Evolutionary conservation across 2,329 filamentous ascomycete species (phyloP).

Genomic region (Penicillium freii): DNA sequence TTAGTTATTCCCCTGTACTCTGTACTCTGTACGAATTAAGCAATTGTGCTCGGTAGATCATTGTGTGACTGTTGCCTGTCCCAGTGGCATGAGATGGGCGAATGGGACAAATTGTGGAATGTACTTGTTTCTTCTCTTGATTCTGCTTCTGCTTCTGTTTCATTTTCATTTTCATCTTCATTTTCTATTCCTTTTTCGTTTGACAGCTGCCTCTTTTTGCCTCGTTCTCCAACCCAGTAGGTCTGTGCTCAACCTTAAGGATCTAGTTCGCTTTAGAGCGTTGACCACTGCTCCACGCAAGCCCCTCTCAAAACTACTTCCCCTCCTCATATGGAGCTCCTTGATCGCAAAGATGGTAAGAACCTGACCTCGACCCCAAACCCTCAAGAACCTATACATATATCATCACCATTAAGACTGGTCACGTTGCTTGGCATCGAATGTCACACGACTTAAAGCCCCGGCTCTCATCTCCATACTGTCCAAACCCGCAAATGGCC

Average conservation of each 20-base stretch:
- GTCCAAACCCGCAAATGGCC: neutral
- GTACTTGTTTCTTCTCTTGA: neutral
- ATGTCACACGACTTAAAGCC: conserved; percentile 7
- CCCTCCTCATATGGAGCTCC: conserved; percentile 28
- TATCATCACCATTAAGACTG: neutral
- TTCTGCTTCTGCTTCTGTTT: conserved; percentile 2
- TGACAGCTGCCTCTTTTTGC: conserved; percentile 3
- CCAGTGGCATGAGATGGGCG: neutral
- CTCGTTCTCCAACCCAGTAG: conserved; percentile 1
- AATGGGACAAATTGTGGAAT: conserved; percentile 5
- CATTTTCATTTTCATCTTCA: neutral
- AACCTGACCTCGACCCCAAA: neutral
- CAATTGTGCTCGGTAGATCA: neutral
- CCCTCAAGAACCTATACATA: neutral
- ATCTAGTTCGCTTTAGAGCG: conserved; percentile 3
- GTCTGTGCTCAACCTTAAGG: conserved; percentile 6
- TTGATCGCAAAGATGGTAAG: conserved; percentile 37
- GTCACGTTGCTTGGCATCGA: conserved; percentile 4
- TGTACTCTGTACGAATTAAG: neutral
- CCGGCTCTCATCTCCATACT: neutral
- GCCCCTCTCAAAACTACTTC: conserved; percentile 3
- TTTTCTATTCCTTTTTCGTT: neutral
- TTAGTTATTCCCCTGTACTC: neutral
- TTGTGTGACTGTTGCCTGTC: neutral
- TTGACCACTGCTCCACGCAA: conserved; percentile 5